These are phyloP conservation scores for Coemansia sp. DNA, from an alignment of 192 early-diverging fungal species.

Conservation along the genomic window DNA sequence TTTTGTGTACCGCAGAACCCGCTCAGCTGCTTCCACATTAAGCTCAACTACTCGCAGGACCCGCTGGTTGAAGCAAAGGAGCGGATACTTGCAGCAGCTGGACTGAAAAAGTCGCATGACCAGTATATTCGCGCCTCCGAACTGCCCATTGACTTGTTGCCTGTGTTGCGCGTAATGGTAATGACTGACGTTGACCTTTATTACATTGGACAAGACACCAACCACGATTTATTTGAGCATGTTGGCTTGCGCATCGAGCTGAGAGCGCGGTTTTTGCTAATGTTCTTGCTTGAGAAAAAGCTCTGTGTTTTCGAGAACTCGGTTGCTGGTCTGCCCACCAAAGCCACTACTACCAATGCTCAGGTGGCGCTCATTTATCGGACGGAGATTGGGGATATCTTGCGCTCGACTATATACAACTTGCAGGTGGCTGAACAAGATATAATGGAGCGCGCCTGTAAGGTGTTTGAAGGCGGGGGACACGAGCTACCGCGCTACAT, in stretches of 20 bases:
- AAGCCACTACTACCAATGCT: constrained; percentile 32
- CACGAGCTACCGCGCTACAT: constrained; percentile 26
- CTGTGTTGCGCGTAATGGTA: constrained; percentile 64
- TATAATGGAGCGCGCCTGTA: constrained; percentile 17
- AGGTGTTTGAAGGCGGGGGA: neutral
- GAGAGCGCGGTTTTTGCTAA: constrained; percentile 53
- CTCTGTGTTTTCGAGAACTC: constrained; percentile 19
- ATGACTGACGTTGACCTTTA: constrained; percentile 60
- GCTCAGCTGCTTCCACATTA: constrained; percentile 58
- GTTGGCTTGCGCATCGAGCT: constrained; percentile 61
- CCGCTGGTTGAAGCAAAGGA: constrained; percentile 47
- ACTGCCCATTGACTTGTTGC: constrained; percentile 53
- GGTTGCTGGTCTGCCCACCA: neutral
- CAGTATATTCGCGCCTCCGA: constrained; percentile 51
- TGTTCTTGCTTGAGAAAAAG: constrained; percentile 50
- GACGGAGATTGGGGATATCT: constrained; percentile 25
- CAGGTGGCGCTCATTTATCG: constrained; percentile 57
- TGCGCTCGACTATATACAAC: constrained; percentile 13
- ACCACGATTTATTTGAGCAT: constrained; percentile 23
- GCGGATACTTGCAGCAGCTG: constrained; percentile 44
- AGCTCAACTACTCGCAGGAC: constrained; percentile 62
- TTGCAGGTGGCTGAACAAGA: constrained; percentile 1
- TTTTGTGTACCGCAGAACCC: constrained; percentile 63
- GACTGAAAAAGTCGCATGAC: constrained; percentile 31
- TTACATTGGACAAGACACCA: constrained; percentile 13